Base-by-base conservation (phyloP, 345 rosid genomes). In the Brassica napus region DNA sequence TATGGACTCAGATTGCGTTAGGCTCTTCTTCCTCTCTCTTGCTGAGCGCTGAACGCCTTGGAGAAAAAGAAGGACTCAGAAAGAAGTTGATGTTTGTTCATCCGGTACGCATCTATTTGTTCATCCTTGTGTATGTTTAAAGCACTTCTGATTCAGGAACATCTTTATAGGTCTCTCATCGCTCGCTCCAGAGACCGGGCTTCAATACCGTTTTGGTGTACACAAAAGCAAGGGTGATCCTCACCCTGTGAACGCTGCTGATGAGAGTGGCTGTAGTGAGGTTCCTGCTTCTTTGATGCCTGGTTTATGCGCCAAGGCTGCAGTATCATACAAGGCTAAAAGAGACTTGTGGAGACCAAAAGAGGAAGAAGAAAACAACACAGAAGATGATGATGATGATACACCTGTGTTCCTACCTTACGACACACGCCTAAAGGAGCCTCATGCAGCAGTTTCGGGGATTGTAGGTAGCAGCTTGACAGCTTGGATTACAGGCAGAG, bases 241-340 rank as follows among this genome's bases (percentile, higher is more conserved):
- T 42, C 79, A 77, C 60, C 71, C 85, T 81, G 84, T 79, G 71
- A 81, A 82, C 67, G 69, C 78, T 58, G 30, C 63, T 55, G 74
- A 74, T 47, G 85, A 65, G 63, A 59, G 44, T 79, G 42, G 31
- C n/a, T 63, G n/a, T 72, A 63, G 15, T 68, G 89, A 86, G 74
- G 83, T 82, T 49, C 97, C 98, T 75, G 71, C 81, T 16, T 71
- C 92, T 71, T 82, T 92, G 78, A 62, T 86, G 88, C 96, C 92
- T 49, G 94, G 98, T 77, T 61, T 92, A 74, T 90, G 96, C 59
- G 90, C 88, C 54, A 90, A 88, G 84, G 97, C 89, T 76, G 93
- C 88, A 34, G 86, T 92, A 83, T 89, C 98, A 34, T 94, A 86
- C 79, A 86, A 86, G 82, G 86, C 83, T 82, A 87, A 86, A 62